Percentiles rank a stretch among this genome's conserved stretches.
These are phyloP conservation scores for Hygrophila difformis DNA, from an alignment of 257 asterid genomes.

Conservation along the genomic window DNA sequence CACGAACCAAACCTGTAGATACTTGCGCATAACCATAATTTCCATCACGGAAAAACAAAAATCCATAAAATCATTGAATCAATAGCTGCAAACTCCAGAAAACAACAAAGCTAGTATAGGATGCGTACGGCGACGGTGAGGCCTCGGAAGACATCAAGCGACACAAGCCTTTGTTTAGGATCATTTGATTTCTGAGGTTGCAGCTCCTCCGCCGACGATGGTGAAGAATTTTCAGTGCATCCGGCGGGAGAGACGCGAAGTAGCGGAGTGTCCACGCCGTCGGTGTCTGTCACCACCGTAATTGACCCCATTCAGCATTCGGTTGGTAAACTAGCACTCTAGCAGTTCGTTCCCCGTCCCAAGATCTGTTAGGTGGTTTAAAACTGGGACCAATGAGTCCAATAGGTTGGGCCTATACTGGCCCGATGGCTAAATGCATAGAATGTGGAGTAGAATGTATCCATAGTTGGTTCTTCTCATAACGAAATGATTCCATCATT, in stretches of 20 bases:
- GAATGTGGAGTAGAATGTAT: too few relatives aligned
- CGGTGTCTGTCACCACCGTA: slow-evolving; percentile 32
- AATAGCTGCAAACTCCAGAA: slow-evolving; percentile 6
- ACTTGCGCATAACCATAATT: neutral
- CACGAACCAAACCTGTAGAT: neutral
- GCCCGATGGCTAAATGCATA: too few relatives aligned
- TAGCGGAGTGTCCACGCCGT: slow-evolving; percentile 53
- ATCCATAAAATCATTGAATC: neutral
- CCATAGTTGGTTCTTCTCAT: too few relatives aligned
- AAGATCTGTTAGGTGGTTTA: too few relatives aligned
- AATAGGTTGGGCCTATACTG: too few relatives aligned
- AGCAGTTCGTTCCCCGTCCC: too few relatives aligned
- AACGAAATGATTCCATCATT: too few relatives aligned
- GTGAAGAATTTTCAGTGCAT: slow-evolving; percentile 25
- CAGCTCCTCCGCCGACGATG: slow-evolving; percentile 20
- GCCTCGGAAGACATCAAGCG: slow-evolving; percentile 94
- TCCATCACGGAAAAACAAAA: neutral
- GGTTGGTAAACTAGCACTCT: too few relatives aligned
- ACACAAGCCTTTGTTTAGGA: slow-evolving; percentile 59
- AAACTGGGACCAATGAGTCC: too few relatives aligned
- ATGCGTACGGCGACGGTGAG: slow-evolving; percentile 69
- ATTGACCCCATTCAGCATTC: slow-evolving; percentile 38
- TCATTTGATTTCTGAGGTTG: slow-evolving; percentile 26
- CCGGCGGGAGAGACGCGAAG: slow-evolving; percentile 28
- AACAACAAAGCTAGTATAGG: slow-evolving; percentile 17